A percentile compares a stretch with the other conserved stretches of the same genome.
These are phyloP conservation scores for Sclerospora graminicola DNA, from an alignment of 352 stramenopile genomes.

Conservation along the genomic window DNA sequence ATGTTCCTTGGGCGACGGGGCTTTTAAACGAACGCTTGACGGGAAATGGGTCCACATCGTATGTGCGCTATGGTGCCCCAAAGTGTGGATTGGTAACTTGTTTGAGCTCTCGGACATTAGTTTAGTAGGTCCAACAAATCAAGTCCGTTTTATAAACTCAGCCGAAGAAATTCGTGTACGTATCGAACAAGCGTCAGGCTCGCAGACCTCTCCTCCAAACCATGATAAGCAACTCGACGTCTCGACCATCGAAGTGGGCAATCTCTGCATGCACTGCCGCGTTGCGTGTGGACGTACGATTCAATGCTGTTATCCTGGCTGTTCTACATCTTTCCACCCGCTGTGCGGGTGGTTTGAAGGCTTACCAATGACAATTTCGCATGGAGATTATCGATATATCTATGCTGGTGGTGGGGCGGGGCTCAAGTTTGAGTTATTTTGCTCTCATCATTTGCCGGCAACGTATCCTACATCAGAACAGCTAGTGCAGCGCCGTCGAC, in stretches of 20 bases:
- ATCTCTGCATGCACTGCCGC: conserved; percentile 58
- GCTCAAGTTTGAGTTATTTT: conserved; percentile 60
- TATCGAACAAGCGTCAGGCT: conserved; percentile 14
- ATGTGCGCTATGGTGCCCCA: conserved; percentile 84
- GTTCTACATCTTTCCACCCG: conserved; percentile 63
- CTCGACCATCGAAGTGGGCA: conserved; percentile 18
- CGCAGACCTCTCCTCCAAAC: conserved; percentile 6
- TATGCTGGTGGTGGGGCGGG: conserved; percentile 68
- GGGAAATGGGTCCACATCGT: conserved; percentile 85
- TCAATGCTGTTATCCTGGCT: conserved; percentile 43
- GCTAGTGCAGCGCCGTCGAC: conserved; percentile 31
- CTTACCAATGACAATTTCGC: conserved; percentile 52
- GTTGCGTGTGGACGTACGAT: conserved; percentile 71
- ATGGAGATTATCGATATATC: conserved; percentile 38
- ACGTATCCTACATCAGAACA: conserved; percentile 36
- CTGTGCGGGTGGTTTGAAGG: conserved; percentile 83
- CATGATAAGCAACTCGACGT: conserved; percentile 5
- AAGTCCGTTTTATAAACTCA: conserved; percentile 46
- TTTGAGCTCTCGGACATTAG: conserved; percentile 68
- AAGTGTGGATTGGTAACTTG: conserved; percentile 79
- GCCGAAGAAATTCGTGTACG: conserved; percentile 39
- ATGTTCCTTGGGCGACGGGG: conserved; percentile 74
- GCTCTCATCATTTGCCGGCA: conserved; percentile 39
- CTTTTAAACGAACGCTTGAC: conserved; percentile 80
- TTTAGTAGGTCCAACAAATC: conserved; percentile 31